Base-by-base conservation (phyloP, 345 rosid species). In the Moricandia arvensis region DNA sequence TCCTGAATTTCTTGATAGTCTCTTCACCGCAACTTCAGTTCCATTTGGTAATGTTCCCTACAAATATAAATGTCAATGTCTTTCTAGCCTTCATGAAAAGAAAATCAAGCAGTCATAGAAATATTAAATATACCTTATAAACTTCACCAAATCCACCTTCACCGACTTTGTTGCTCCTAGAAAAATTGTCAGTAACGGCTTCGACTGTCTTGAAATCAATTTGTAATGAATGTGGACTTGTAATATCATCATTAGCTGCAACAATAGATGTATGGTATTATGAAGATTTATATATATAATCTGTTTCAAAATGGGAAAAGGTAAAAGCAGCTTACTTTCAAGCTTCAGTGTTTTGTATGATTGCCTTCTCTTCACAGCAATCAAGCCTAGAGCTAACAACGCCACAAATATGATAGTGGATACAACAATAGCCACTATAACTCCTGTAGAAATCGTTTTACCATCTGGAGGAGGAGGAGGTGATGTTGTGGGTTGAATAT, bases 11-110 rank as follows among this genome's bases (percentile, higher is more conserved):
- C 2, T 73, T 0, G 85, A 75, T 7, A 87, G 70, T 41, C 83
- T 63, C 76, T 87, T 85, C 26, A 83, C 86, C 0, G 86, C 87
- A 33, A 85, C 43, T 27, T 79, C 73, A 37, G 75, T 80, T 53
- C 80, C 80, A 60, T 75, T 24, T 24, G 18, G 30, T 45, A 75
- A 59, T 21, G 1, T 64, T 37, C 77, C 77, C 77, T 73, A 12
- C 8, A 26, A 7, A 5, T 6, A 34, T n/a, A 2, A 9, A 38
- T 0, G 66, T 18, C 4, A 7, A 31, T 17, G 1, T 6, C 59
- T 31, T 66, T 6, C 30, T 64, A 21, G 51, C 10, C 45, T 66
- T 9, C 17, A 7, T 37, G 21, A 8, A 1, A 27, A 74, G 17
- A 21, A 21, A 21, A 21, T n/a, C 24, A 2, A 21, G 2, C 24